Evolutionary conservation across 108 stramenopile species (phyloP).

Genomic region (Pseudonitzschia multiseries): DNA sequence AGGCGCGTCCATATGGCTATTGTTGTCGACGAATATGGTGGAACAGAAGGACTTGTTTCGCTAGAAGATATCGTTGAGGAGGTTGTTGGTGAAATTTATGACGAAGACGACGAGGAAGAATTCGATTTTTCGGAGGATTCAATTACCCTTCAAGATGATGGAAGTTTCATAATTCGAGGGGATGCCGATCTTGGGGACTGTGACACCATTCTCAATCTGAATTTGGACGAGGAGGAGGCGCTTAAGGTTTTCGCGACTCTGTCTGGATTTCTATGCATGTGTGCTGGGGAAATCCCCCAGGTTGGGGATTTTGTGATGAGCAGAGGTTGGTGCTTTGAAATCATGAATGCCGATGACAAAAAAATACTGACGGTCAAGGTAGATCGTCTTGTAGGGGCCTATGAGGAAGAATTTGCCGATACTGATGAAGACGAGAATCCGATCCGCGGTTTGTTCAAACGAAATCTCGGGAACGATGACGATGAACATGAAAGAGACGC

Average conservation of each 20-base stretch:
- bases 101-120: conserved; percentile 91
- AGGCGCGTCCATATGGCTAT: conserved; percentile 95
- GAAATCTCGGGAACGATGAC: conserved; percentile 33
- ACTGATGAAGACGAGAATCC: conserved; percentile 42
- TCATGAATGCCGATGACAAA: conserved; percentile 84
- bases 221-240: conserved; percentile 84
- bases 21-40: conserved; percentile 98
- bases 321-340: conserved; percentile 90
- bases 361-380: conserved; percentile 72
- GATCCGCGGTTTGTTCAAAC: conserved; percentile 53
- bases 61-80: conserved; percentile 96
- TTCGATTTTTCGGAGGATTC: conserved; percentile 86
- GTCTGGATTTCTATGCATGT: conserved; percentile 90
- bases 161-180: conserved; percentile 88
- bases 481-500: conserved; percentile 36
- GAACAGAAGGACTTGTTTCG: conserved; percentile 95
- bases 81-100: conserved; percentile 92
- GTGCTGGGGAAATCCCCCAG: conserved; percentile 93
- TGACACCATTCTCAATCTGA: conserved; percentile 79
- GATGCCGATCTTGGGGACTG: conserved; percentile 94
- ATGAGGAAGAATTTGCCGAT: conserved; percentile 57
- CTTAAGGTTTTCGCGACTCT: conserved; percentile 90
- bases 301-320: conserved; percentile 89
- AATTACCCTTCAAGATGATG: conserved; percentile 86
- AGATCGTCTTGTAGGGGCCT: conserved; percentile 75